phyloP scores from a whole-genome alignment of 441 rosid species.

The Melastoma candidum region DNA sequence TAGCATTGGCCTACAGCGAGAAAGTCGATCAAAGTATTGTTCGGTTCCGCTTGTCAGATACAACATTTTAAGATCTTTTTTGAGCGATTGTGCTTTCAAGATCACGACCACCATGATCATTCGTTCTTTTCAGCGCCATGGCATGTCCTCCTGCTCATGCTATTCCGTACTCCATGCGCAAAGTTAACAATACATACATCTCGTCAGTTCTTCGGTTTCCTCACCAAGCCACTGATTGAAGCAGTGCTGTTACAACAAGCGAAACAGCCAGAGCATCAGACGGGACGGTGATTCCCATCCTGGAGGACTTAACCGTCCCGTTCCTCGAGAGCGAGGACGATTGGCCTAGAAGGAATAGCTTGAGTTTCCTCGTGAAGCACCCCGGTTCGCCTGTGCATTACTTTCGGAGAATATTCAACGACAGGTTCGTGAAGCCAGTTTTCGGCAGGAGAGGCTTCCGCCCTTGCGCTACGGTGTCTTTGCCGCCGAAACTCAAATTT shows the following conservation, averaged over 20 bases:
- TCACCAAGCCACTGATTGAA: slow-evolving; percentile 55
- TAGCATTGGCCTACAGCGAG: slow-evolving; percentile 36
- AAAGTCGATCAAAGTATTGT: too few species aligned
- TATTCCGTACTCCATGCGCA: neutral
- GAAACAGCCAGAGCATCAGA: slow-evolving; percentile 27
- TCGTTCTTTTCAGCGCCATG: slow-evolving; percentile 54
- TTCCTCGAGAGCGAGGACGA: slow-evolving; percentile 30
- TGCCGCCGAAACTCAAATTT: slow-evolving; percentile 19
- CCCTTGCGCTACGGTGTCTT: slow-evolving; percentile 28
- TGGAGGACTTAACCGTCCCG: slow-evolving; percentile 43
- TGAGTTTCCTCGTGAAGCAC: slow-evolving; percentile 37
- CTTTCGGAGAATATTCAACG: slow-evolving; percentile 65
- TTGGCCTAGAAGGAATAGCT: slow-evolving; percentile 24
- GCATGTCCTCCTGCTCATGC: slow-evolving; percentile 3
- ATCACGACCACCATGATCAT: slow-evolving; percentile 49
- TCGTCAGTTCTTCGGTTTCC: slow-evolving; percentile 53
- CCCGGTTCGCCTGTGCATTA: slow-evolving; percentile 47
- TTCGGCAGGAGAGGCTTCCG: slow-evolving; percentile 54
- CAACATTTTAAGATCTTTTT: neutral
- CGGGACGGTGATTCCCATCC: slow-evolving; percentile 29
- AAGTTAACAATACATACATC: neutral
- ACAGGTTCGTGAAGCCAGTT: slow-evolving; percentile 58
- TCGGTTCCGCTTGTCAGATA: neutral
- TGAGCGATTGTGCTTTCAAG: slow-evolving; percentile 32
- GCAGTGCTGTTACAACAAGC: slow-evolving; percentile 30